Conservation (phyloP, 73 alveolate genomes). For the Paramecium tetraurelia region DNA sequence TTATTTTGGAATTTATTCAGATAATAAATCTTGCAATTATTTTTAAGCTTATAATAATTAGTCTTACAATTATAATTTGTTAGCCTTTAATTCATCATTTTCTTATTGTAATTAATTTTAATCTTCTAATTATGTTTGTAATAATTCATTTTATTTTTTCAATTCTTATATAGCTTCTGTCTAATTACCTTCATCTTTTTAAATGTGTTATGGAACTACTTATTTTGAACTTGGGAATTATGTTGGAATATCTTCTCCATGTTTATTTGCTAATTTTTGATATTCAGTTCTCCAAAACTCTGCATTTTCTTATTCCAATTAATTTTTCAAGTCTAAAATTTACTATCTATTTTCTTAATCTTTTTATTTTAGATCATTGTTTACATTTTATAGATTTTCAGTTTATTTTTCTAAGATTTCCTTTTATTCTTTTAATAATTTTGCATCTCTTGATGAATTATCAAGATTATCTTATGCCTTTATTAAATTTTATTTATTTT, state of each 20-base stretch:
- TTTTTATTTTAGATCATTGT: not conserved
- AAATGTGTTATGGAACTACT: not conserved
- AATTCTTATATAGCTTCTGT: not conserved
- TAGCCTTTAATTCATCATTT: not conserved
- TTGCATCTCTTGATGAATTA: not conserved
- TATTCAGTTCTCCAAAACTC: not conserved
- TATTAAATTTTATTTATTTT: not conserved
- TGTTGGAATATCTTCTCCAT: not conserved
- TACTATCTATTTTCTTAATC: not conserved
- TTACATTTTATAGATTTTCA: not conserved
- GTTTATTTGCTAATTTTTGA: not conserved
- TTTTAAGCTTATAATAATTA: not conserved
- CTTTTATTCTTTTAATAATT: not conserved
- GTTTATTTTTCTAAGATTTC: not conserved
- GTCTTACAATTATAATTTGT: not conserved
- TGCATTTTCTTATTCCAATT: not conserved
- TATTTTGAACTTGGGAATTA: not conserved
- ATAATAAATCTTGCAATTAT: not conserved
- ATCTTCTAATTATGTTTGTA: not conserved
- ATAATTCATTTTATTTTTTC: not conserved
- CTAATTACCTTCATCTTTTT: not conserved
- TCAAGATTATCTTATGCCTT: not conserved
- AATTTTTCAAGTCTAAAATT: not conserved
- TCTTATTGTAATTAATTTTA: not conserved
- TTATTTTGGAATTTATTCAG: not conserved